A percentile compares a stretch with the other conserved stretches of the same genome.
Evolutionary conservation across 257 asterid genomes (phyloP).

Genomic region (Eucommia ulmoides): DNA sequence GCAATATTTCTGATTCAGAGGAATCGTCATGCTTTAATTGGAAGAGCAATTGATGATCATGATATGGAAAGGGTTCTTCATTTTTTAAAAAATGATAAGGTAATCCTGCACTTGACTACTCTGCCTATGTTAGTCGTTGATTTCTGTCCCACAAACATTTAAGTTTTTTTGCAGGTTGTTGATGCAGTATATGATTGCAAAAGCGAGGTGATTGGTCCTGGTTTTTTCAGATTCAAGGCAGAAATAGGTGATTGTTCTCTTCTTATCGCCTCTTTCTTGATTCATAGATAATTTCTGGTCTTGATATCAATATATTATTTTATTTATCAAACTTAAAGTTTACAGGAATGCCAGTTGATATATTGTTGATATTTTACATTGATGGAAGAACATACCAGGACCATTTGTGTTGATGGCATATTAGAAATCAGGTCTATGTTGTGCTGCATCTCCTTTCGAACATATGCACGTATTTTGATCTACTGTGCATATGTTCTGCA

Average conservation of each 20-base stretch:
- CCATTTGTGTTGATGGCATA: no score
- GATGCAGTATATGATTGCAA: slow-evolving; percentile 92
- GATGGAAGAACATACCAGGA: no score
- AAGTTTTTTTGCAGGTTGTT: slow-evolving; percentile 50
- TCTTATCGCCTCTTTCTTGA: background rate
- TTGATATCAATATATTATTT: no score
- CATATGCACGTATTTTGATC: no score
- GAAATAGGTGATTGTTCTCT: slow-evolving; percentile 62
- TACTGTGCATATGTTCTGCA: no score
- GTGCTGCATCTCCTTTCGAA: no score
- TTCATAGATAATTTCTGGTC: background rate
- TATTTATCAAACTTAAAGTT: no score
- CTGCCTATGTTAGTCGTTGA: no score
- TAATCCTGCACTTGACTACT: no score
- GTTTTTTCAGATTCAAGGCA: slow-evolving; percentile 95
- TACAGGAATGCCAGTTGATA: background rate
- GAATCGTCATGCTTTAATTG: slow-evolving; percentile 95
- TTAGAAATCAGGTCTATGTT: no score
- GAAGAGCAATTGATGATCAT: slow-evolving; percentile 87
- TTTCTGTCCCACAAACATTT: no score
- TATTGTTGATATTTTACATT: background rate
- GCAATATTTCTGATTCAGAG: slow-evolving; percentile 94
- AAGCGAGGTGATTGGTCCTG: slow-evolving; percentile 99
- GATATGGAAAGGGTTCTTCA: slow-evolving; percentile 83
- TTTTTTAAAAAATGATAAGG: slow-evolving; percentile 77